These are phyloP conservation scores for Malus hybrid DNA, from an alignment of 331 rosid genomes.

Conservation along the genomic window DNA sequence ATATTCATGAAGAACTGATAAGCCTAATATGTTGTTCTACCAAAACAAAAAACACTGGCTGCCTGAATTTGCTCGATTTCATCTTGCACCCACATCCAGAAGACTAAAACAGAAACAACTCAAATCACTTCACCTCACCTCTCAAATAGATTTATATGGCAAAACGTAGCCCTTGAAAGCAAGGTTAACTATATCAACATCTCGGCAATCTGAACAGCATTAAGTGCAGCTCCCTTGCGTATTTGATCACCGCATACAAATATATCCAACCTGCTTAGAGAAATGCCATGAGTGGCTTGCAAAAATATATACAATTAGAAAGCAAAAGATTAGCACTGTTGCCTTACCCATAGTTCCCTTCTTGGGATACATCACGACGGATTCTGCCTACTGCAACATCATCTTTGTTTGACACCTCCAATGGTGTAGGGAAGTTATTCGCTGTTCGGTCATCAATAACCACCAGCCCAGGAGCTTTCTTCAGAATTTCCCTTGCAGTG, in stretches of 20 bases:
- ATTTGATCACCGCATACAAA: slow-evolving; percentile 97
- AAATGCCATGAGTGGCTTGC: slow-evolving; percentile 12
- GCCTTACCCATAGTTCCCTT: slow-evolving; percentile 72
- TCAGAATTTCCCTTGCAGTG: slow-evolving; percentile 71
- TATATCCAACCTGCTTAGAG: slow-evolving; percentile 67
- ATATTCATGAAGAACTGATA: too few species aligned
- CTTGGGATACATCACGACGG: slow-evolving; percentile 81
- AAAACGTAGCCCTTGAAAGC: not conserved
- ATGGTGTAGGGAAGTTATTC: slow-evolving; percentile 83
- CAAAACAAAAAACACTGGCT: not conserved
- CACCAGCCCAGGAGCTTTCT: slow-evolving; percentile 78
- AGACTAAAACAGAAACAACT: not conserved
- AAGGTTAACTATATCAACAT: slow-evolving; percentile 52
- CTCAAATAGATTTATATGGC: not conserved
- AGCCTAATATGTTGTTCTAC: too few species aligned
- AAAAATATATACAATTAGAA: not conserved
- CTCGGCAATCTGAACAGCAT: slow-evolving; percentile 97
- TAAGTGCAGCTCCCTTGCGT: slow-evolving; percentile 97
- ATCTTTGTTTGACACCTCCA: slow-evolving; percentile 89
- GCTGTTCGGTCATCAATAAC: slow-evolving; percentile 74
- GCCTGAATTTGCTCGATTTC: not conserved
- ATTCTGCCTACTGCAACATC: slow-evolving; percentile 92
- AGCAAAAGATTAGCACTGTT: not conserved
- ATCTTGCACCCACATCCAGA: not conserved
- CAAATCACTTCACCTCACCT: not conserved